A percentile compares a stretch with the other conserved stretches of the same genome.
These are phyloP conservation scores for Naganishia vishniacii DNA, from an alignment of 768 basidiomycete species.

Conservation along the genomic window DNA sequence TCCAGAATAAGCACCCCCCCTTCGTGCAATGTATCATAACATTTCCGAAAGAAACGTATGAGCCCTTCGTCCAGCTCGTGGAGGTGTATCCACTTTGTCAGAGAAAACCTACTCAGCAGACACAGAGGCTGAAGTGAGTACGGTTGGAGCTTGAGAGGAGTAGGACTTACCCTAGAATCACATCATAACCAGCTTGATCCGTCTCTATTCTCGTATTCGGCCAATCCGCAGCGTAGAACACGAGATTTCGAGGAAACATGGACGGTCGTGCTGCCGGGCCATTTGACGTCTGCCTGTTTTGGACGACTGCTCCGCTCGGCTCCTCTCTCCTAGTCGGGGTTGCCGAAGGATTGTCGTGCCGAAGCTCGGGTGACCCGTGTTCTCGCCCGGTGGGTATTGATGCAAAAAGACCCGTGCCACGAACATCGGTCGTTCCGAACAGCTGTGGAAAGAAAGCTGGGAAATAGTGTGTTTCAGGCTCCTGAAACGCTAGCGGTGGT, in stretches of 20 bases:
- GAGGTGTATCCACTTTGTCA: constrained; percentile 39
- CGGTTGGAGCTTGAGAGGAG: background rate
- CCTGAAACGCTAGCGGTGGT: background rate
- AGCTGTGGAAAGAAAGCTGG: constrained; percentile 22
- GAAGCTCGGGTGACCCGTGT: too few relatives aligned
- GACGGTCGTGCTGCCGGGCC: too few relatives aligned
- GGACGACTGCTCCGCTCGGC: background rate
- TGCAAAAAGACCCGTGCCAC: too few relatives aligned
- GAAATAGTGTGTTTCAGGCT: constrained; percentile 18
- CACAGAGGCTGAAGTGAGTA: background rate
- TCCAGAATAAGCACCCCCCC: constrained; percentile 34
- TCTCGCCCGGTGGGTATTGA: background rate
- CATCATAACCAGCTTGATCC: constrained; percentile 31
- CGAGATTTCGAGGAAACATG: constrained; percentile 30
- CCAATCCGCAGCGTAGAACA: constrained; percentile 33
- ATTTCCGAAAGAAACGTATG: constrained; percentile 32
- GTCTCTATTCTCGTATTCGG: constrained; percentile 20
- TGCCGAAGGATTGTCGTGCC: too few relatives aligned
- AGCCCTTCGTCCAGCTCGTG: constrained; percentile 35
- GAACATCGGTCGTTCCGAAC: constrained; percentile 21
- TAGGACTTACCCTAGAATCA: constrained; percentile 31
- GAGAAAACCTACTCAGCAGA: constrained; percentile 26
- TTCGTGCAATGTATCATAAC: constrained; percentile 19
- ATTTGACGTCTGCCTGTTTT: background rate
- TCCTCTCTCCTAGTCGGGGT: background rate